Percentiles rank a stretch among this genome's conserved stretches.
phyloP scores from a whole-genome alignment of 179 eudicot species.

The Silene vulgaris region DNA sequence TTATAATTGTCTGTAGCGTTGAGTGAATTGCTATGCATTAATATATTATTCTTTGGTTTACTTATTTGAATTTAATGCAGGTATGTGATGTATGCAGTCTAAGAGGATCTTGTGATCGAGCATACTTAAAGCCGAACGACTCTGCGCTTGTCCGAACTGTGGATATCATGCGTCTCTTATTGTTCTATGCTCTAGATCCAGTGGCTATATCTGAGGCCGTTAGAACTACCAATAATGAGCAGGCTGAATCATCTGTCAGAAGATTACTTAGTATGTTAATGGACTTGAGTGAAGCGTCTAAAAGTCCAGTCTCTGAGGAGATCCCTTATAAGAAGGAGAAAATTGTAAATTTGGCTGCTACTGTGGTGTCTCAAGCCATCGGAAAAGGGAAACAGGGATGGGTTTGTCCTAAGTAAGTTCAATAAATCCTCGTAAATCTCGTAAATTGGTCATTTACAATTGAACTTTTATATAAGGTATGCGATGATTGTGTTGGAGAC shows the following conservation, averaged over 20 bases:
- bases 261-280: slow-evolving; percentile 59
- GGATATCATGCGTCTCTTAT: slow-evolving; percentile 78
- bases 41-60: slow-evolving; percentile 10
- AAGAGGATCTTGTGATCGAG: slow-evolving; percentile 82
- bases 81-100: slow-evolving; percentile 67
- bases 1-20: neutral
- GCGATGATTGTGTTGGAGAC: neutral
- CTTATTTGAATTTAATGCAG: slow-evolving; percentile 35
- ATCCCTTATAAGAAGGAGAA: slow-evolving; percentile 29
- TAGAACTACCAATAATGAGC: slow-evolving; percentile 41
- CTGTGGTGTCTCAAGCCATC: slow-evolving; percentile 27
- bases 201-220: slow-evolving; percentile 41
- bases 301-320: slow-evolving; percentile 31
- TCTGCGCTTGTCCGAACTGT: slow-evolving; percentile 67
- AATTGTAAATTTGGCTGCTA: slow-evolving; percentile 15
- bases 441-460: neutral
- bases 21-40: neutral
- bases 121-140: slow-evolving; percentile 52
- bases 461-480: neutral
- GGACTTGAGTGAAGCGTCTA: slow-evolving; percentile 47
- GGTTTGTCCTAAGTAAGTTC: slow-evolving; percentile 66
- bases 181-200: slow-evolving; percentile 67
- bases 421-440: neutral
- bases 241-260: slow-evolving; percentile 58
- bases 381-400: slow-evolving; percentile 56